A percentile compares a stretch with the other conserved stretches of the same genome.
phyloP scores from a whole-genome alignment of 2,329 filamentous ascomycete species.

The Aspergillus spinulosporus region DNA sequence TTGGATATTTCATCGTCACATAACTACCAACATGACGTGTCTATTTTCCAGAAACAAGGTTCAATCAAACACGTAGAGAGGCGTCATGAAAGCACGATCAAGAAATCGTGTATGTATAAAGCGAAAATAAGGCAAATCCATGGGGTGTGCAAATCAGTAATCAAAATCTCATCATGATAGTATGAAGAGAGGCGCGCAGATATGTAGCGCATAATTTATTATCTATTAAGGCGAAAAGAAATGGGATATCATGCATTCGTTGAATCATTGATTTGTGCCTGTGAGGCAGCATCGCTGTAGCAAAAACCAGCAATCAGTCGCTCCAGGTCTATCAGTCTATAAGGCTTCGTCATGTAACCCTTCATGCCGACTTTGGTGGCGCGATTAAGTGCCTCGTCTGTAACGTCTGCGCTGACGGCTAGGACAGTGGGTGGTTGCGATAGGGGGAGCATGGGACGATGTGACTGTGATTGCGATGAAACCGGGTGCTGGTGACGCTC shows the following conservation, averaged over 20 bases:
- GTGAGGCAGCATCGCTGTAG: conserved; percentile 31
- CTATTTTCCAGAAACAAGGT: too few species aligned
- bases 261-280: conserved; percentile 14
- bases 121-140: too few species aligned
- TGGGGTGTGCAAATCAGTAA: background rate
- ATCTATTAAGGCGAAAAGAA: background rate
- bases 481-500: conserved; percentile 27
- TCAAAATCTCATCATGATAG: background rate
- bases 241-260: conserved; percentile 23
- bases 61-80: too few species aligned
- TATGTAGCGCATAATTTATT: background rate
- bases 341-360: conserved; percentile 69
- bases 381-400: conserved; percentile 61
- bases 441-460: background rate
- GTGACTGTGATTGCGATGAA: background rate
- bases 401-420: conserved; percentile 68
- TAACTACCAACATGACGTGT: too few species aligned
- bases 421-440: conserved; percentile 50
- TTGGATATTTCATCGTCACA: too few species aligned
- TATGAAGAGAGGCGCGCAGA: background rate
- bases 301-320: conserved; percentile 55
- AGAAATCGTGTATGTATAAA: too few species aligned
- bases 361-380: conserved; percentile 65
- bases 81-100: too few species aligned
- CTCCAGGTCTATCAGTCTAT: conserved; percentile 63